phyloP scores from a whole-genome alignment of 176 grass and related monocot species.

The Cenchrus fungigraminus region DNA sequence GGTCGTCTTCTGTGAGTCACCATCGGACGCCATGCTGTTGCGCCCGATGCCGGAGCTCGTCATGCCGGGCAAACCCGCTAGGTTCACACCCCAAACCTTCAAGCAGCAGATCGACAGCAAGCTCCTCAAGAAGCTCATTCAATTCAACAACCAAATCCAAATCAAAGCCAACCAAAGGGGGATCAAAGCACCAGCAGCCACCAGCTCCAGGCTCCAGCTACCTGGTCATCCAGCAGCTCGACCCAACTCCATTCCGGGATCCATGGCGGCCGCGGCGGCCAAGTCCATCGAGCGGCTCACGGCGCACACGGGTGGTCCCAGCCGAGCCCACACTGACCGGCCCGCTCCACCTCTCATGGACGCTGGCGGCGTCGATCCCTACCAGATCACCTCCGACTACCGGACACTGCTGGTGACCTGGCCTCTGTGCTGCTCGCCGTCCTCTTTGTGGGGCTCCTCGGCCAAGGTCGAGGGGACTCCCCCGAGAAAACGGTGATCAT shows the following conservation, averaged over 20 bases:
- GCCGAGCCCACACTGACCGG: conserved; percentile 45
- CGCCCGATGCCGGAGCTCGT: conserved; percentile 67
- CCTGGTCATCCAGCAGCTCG: neutral
- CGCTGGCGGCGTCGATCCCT: conserved; percentile 75
- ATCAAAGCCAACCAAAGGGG: neutral
- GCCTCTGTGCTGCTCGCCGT: too few species aligned
- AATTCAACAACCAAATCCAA: conserved; percentile 9
- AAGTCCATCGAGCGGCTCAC: conserved; percentile 56
- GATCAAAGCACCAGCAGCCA: neutral
- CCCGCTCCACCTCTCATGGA: conserved; percentile 72
- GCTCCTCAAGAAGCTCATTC: conserved; percentile 71
- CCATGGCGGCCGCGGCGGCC: neutral
- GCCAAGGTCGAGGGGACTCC: too few species aligned
- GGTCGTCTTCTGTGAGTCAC: conserved; percentile 93
- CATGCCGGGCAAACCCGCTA: neutral
- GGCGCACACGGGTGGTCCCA: conserved; percentile 52
- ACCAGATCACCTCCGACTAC: too few species aligned
- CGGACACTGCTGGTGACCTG: too few species aligned
- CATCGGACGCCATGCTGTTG: conserved; percentile 59
- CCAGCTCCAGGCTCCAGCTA: neutral
- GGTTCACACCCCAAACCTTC: conserved; percentile 81
- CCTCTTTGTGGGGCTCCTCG: too few species aligned
- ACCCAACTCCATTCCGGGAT: neutral
- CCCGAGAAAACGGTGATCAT: too few species aligned
- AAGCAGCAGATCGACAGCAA: conserved; percentile 75